A percentile compares a stretch with the other conserved stretches of the same genome.
Conservation (phyloP, 2,329 filamentous ascomycete genomes). For the Cladosporium colombiae region DNA sequence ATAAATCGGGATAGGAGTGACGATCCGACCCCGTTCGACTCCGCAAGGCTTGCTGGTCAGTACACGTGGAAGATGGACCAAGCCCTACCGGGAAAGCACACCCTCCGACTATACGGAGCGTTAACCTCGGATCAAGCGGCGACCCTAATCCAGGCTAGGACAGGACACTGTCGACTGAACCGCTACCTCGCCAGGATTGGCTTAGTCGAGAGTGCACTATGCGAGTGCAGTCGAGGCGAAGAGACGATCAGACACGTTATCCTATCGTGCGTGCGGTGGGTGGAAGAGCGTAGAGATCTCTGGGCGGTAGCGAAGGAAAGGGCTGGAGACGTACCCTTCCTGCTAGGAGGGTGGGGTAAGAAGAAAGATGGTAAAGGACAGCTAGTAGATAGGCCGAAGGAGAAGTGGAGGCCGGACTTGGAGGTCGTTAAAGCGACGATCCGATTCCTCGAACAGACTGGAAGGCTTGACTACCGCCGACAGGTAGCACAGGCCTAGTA, state of each 20-base stretch:
- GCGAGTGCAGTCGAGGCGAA: not conserved
- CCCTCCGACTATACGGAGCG: slow-evolving; percentile 72
- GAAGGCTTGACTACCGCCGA: slow-evolving; percentile 2
- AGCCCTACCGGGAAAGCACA: slow-evolving; percentile 13
- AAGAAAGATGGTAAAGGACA: slow-evolving; percentile 7
- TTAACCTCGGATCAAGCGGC: slow-evolving; percentile 44
- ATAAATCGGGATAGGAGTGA: slow-evolving; percentile 13
- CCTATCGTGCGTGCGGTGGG: not conserved
- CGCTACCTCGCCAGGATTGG: not conserved
- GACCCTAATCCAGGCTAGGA: slow-evolving; percentile 8
- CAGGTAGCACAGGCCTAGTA: not conserved
- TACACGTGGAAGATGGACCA: slow-evolving; percentile 17
- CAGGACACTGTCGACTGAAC: slow-evolving; percentile 10
- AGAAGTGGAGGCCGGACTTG: slow-evolving; percentile 15
- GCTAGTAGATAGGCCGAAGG: slow-evolving; percentile 8
- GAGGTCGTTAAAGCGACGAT: slow-evolving; percentile 14
- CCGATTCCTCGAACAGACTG: slow-evolving; percentile 13
- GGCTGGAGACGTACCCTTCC: slow-evolving; percentile 10
- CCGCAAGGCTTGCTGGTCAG: not conserved
- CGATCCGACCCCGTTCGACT: not conserved
- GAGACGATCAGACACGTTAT: slow-evolving; percentile 6
- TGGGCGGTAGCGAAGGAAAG: not conserved
- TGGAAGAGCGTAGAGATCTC: not conserved
- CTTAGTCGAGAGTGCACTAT: not conserved
- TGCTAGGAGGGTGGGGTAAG: slow-evolving; percentile 8